These are phyloP conservation scores for Talaromyces islandicus DNA, from an alignment of 2,329 filamentous ascomycete species.

Conservation along the genomic window DNA sequence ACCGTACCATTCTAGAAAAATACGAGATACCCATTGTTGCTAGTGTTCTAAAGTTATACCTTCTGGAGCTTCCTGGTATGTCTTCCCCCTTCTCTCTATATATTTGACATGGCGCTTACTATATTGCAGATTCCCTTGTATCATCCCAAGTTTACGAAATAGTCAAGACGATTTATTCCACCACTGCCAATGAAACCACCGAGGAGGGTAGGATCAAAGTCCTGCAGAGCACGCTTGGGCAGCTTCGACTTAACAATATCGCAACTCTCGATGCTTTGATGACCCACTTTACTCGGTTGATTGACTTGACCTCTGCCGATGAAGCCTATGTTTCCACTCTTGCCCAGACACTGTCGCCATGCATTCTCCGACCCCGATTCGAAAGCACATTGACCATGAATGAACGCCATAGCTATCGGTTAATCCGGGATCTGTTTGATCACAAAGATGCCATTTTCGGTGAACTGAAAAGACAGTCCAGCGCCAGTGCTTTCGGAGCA, in stretches of 20 bases:
- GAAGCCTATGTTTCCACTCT: conserved; percentile 75
- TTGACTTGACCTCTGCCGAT: conserved; percentile 93
- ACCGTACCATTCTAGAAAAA: conserved; percentile 70
- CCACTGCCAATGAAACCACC: conserved; percentile 67
- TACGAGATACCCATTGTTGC: conserved; percentile 95
- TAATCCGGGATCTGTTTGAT: conserved; percentile 84
- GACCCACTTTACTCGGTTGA: conserved; percentile 94
- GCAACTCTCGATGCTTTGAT: conserved; percentile 97
- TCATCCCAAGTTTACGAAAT: conserved; percentile 99
- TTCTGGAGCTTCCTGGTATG: conserved; percentile 88
- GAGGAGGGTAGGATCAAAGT: conserved; percentile 80
- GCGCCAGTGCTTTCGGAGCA: conserved; percentile 39
- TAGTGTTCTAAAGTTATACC: conserved; percentile 85
- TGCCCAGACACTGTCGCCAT: conserved; percentile 70
- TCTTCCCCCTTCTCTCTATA: conserved; percentile 9
- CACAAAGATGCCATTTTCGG: conserved; percentile 95
- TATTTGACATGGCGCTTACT: conserved; percentile 12
- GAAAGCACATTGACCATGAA: conserved; percentile 92
- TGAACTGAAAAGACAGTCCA: conserved; percentile 73
- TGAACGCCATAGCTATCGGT: conserved; percentile 84
- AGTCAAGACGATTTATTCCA: conserved; percentile 91
- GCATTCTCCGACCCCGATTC: conserved; percentile 76
- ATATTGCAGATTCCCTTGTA: conserved; percentile 76
- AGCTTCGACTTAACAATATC: conserved; percentile 93
- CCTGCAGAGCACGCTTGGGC: conserved; percentile 89